Base-by-base conservation (phyloP, 2,329 filamentous ascomycete species). In the Colletotrichum ledebouriae region DNA sequence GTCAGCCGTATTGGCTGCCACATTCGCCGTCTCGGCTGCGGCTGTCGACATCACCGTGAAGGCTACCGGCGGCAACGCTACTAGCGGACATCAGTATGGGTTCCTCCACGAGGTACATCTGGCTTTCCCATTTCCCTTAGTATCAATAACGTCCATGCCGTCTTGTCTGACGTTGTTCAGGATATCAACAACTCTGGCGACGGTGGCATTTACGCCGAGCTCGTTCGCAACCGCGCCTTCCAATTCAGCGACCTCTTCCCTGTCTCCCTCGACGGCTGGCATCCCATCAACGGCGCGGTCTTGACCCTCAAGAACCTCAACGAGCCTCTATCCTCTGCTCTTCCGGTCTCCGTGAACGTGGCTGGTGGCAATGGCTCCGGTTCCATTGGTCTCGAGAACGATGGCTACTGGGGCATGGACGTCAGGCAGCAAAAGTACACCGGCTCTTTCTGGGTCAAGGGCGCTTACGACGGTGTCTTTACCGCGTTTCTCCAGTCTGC, bases 151-250 rank as follows among this genome's bases (percentile, higher is more conserved):
- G 13, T 6, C 13, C 20, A 20, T 1, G 10, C 33, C n/a, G 29
- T n/a, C 29, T 49, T 10, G 29, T 49, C 13, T 47, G 9, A 42
- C 3, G 17, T 37, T 4, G 3, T 10, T 20, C 13, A 88, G 85
- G 87, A 89, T 61, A 90, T 90, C 76, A 89, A 89, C 76, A 87
- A 91, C 76, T 90, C 87, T 2, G 90, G 90, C 2, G 91, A 93
- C 74, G 90, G 91, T 22, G 91, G 90, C 5, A 86, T 93, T 70
- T 93, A 93, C 75, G 90, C 88, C 56, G 90, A 93, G 74, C 77
- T 93, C 63, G 86, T 93, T 64, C 86, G 85, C 59, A 93, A 93
- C 77, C 85, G 90, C 56, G 91, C 90, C 11, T 92, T 93, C 73
- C 91, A 93, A 76, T 80, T 80, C 61, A 83, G 80, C 67, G 77